These are phyloP conservation scores for Xylaria bambusicola DNA, from an alignment of 495 filamentous ascomycete species.

Conservation along the genomic window DNA sequence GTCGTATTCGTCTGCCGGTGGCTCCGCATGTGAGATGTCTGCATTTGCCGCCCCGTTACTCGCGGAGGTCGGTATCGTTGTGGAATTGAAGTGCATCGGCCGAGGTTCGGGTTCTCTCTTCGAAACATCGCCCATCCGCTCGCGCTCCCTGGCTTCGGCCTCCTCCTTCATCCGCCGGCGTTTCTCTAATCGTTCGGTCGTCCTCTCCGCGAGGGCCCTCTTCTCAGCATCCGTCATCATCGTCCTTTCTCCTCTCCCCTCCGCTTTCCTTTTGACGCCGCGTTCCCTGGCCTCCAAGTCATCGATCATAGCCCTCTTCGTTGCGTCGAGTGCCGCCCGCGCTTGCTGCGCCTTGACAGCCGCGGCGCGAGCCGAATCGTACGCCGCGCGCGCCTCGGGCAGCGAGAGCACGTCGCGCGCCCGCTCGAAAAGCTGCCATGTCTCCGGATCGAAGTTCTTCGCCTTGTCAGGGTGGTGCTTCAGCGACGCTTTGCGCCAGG, in stretches of 20 bases:
- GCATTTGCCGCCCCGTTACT: background rate
- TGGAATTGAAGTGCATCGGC: constrained; percentile 1
- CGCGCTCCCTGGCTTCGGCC: constrained; percentile 43
- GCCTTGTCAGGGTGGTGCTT: constrained; percentile 57
- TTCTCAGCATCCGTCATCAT: constrained; percentile 36
- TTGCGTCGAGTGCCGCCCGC: constrained; percentile 32
- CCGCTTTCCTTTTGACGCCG: constrained; percentile 30
- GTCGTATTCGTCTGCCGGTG: constrained; percentile 31
- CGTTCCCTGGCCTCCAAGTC: constrained; percentile 38
- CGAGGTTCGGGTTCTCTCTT: background rate
- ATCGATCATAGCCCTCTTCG: constrained; percentile 34
- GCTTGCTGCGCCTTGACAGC: constrained; percentile 37
- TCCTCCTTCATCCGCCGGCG: constrained; percentile 37
- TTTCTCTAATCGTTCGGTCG: constrained; percentile 40
- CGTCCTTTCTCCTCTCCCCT: constrained; percentile 23
- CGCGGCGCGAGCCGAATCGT: constrained; percentile 45
- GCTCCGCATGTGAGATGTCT: background rate
- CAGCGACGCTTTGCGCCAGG: constrained; percentile 46
- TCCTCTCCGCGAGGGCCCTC: constrained; percentile 39
- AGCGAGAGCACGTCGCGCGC: constrained; percentile 47
- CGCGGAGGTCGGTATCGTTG: constrained; percentile 15
- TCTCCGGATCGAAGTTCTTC: constrained; percentile 46
- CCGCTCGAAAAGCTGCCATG: constrained; percentile 50
- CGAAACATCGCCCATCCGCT: constrained; percentile 19
- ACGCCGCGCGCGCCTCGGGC: constrained; percentile 41